Evolutionary conservation across 169 alveolate species (phyloP).

Genomic region (Cryptosporidium muris): DNA sequence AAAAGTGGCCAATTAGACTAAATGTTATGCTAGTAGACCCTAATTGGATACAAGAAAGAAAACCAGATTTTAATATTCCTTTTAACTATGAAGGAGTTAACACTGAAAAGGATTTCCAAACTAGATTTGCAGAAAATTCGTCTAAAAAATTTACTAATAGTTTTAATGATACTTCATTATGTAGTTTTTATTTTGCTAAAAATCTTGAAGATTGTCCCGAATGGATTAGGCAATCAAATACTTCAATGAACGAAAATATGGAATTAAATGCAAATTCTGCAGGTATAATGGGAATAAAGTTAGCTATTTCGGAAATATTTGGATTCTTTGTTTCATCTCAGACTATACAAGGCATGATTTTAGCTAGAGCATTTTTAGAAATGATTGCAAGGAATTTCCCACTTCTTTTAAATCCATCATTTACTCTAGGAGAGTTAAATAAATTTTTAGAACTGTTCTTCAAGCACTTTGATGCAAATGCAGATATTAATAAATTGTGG

Average conservation of each 20-base stretch:
- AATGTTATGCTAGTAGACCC: conserved; percentile 56
- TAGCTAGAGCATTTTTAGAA: conserved; percentile 56
- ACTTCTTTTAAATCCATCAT: conserved; percentile 16
- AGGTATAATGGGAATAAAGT: conserved; percentile 27
- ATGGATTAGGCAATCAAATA: neutral
- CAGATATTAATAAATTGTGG: conserved; percentile 30
- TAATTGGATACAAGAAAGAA: conserved; percentile 39
- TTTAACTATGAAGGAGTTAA: conserved; percentile 23
- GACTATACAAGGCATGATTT: conserved; percentile 40
- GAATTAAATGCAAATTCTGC: neutral
- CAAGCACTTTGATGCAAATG: conserved; percentile 31
- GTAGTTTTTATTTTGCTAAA: neutral
- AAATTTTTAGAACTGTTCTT: conserved; percentile 53
- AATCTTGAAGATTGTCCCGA: conserved; percentile 28
- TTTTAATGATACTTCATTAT: too few relatives aligned
- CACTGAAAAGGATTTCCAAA: conserved; percentile 31
- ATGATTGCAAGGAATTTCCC: conserved; percentile 69
- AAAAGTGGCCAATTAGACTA: conserved; percentile 50
- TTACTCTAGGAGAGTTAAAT: conserved; percentile 4
- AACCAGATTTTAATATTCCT: conserved; percentile 29
- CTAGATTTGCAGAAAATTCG: conserved; percentile 10
- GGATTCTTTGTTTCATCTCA: conserved; percentile 64
- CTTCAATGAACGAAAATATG: neutral
- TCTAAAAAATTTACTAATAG: conserved; percentile 7
- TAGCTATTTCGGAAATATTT: conserved; percentile 65